These are phyloP conservation scores for Amyloporia xantha DNA, from an alignment of 768 basidiomycete genomes.

Conservation along the genomic window DNA sequence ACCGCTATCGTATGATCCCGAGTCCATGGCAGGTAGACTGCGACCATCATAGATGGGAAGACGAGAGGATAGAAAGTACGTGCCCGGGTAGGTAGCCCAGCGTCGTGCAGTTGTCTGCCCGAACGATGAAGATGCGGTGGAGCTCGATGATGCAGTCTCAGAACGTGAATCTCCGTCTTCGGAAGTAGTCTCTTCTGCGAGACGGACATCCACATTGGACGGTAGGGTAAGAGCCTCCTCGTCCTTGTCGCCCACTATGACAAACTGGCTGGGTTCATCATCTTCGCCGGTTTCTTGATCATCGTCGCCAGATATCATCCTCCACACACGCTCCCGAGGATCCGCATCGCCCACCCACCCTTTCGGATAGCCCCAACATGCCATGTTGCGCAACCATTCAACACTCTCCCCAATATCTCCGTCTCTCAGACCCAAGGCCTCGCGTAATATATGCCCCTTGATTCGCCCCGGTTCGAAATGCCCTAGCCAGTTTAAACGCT, in stretches of 20 bases:
- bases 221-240: conserved; percentile 9
- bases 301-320: conserved; percentile 36
- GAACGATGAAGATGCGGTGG: not conserved
- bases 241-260: conserved; percentile 11
- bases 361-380: conserved; percentile 70
- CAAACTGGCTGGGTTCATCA: not conserved
- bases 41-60: conserved; percentile 46
- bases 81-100: conserved; percentile 60
- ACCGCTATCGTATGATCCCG: conserved; percentile 26
- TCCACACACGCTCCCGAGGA: conserved; percentile 44
- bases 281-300: conserved; percentile 11
- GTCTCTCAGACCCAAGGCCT: conserved; percentile 43
- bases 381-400: conserved; percentile 56
- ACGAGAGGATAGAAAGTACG: conserved; percentile 49
- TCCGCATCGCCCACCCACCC: conserved; percentile 54
- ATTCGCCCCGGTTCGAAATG: conserved; percentile 57
- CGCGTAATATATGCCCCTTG: conserved; percentile 38
- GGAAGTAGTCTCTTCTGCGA: too few relatives aligned
- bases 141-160: not conserved
- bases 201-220: too few relatives aligned
- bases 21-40: conserved; percentile 24
- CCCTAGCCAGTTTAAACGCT: conserved; percentile 55
- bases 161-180: not conserved
- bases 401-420: conserved; percentile 30
- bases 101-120: conserved; percentile 16